These are phyloP conservation scores for Podaxis pistillaris DNA, from an alignment of 768 basidiomycete genomes.

Conservation along the genomic window DNA sequence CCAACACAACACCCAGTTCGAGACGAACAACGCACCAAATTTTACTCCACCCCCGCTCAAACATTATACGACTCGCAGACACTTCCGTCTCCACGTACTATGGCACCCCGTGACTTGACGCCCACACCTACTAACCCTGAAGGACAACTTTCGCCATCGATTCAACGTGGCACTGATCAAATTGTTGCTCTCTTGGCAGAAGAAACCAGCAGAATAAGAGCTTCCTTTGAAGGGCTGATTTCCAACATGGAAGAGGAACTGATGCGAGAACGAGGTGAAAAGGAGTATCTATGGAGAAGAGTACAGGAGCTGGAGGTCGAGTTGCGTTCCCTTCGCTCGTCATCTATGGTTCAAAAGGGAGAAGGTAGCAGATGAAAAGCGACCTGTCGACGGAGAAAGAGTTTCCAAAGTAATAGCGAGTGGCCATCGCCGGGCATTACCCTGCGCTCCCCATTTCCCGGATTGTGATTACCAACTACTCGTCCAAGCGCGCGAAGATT, in stretches of 20 bases:
- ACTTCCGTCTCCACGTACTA: too few species aligned
- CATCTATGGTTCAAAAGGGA: background rate
- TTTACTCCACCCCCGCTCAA: background rate
- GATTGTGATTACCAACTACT: too few species aligned
- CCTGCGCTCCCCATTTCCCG: too few species aligned
- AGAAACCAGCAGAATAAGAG: background rate
- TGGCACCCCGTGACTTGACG: too few species aligned
- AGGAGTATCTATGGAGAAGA: background rate
- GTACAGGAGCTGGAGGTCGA: background rate
- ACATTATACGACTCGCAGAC: background rate
- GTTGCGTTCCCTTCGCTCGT: background rate
- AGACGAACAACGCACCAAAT: background rate
- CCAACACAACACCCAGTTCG: background rate
- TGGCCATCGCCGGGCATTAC: too few species aligned
- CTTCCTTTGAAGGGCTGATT: background rate
- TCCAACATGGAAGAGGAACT: background rate
- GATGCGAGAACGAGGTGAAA: background rate
- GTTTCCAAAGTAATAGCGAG: too few species aligned
- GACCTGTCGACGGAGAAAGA: too few species aligned
- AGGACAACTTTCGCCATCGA: background rate
- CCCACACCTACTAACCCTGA: background rate
- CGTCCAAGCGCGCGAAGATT: too few species aligned
- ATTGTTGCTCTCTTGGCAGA: background rate
- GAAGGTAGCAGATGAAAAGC: background rate
- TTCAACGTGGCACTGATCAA: background rate